These are phyloP conservation scores for Pseudopyricularia cyperi DNA, from an alignment of 2,329 filamentous ascomycete species.

Conservation along the genomic window DNA sequence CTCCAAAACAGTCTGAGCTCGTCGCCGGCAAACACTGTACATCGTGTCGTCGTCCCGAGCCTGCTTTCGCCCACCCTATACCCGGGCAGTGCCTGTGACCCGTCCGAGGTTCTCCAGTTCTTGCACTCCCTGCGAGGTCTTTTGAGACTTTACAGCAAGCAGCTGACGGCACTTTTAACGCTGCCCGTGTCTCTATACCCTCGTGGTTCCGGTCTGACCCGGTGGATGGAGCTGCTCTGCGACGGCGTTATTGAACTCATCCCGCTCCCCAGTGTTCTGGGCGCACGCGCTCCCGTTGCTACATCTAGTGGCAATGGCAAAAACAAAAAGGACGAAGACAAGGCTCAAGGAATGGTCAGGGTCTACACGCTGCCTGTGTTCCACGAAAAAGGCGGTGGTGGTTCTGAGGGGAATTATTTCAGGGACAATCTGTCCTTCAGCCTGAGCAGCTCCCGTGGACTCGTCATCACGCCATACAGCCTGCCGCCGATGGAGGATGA, in stretches of 20 bases:
- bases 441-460: constrained; percentile 63
- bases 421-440: constrained; percentile 86
- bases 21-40: constrained; percentile 48
- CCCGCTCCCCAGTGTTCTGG: constrained; percentile 47
- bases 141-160: constrained; percentile 51
- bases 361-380: constrained; percentile 74
- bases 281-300: constrained; percentile 16
- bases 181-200: constrained; percentile 72
- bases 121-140: constrained; percentile 66
- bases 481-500: constrained; percentile 78
- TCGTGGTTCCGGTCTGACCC: constrained; percentile 58
- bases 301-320: constrained; percentile 26
- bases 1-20: constrained; percentile 41
- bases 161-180: constrained; percentile 60
- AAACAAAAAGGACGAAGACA: constrained; percentile 46
- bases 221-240: constrained; percentile 74
- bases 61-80: constrained; percentile 82
- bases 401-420: constrained; percentile 49
- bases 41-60: constrained; percentile 74
- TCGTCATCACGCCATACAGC: constrained; percentile 79
- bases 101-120: constrained; percentile 65
- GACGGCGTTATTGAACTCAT: constrained; percentile 70
- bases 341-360: constrained; percentile 73
- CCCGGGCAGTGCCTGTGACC: constrained; percentile 52
- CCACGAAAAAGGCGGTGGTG: constrained; percentile 79